Percentiles rank a stretch among this genome's conserved stretches.
Evolutionary conservation across 2,329 filamentous ascomycete genomes (phyloP).

Genomic region (Fusarium nematophilum): DNA sequence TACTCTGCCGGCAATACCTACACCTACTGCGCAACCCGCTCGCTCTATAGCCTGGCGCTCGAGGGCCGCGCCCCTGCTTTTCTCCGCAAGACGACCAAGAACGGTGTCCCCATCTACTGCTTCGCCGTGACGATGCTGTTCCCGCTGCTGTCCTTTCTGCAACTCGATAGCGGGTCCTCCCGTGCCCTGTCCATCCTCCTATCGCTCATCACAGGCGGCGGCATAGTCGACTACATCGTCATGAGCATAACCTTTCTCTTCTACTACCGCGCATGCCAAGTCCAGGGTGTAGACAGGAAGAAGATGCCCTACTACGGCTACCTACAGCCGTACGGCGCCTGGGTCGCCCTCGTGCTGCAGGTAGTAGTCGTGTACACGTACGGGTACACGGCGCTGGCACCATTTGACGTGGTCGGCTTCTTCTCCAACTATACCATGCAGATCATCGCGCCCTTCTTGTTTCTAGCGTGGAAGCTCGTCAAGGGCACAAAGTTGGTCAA

Average conservation of each 20-base stretch:
- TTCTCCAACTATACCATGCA: conserved; percentile 63
- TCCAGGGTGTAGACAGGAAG: conserved; percentile 56
- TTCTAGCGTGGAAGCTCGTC: conserved; percentile 67
- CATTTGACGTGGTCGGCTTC: conserved; percentile 58
- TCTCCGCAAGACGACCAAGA: conserved; percentile 64
- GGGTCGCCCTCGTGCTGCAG: conserved; percentile 31
- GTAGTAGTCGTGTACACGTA: conserved; percentile 54
- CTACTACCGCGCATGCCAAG: conserved; percentile 66
- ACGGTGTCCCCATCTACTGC: conserved; percentile 65
- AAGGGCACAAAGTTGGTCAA: conserved; percentile 63
- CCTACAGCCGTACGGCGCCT: conserved; percentile 34
- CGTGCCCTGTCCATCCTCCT: conserved; percentile 58
- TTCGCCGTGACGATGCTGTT: conserved; percentile 61
- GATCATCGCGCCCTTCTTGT: conserved; percentile 60
- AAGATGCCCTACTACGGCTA: conserved; percentile 63
- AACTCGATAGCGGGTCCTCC: conserved; percentile 54
- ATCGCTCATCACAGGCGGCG: conserved; percentile 59
- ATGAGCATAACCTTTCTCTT: conserved; percentile 67
- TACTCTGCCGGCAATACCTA: conserved; percentile 54
- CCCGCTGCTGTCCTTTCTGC: conserved; percentile 58
- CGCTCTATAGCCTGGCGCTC: conserved; percentile 65
- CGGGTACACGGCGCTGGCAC: conserved; percentile 63
- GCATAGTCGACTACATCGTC: conserved; percentile 62
- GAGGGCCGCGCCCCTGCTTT: conserved; percentile 63
- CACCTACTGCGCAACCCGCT: conserved; percentile 61